phyloP scores from a whole-genome alignment of 2,329 filamentous ascomycete species.

The Alternaria tenuissima region DNA sequence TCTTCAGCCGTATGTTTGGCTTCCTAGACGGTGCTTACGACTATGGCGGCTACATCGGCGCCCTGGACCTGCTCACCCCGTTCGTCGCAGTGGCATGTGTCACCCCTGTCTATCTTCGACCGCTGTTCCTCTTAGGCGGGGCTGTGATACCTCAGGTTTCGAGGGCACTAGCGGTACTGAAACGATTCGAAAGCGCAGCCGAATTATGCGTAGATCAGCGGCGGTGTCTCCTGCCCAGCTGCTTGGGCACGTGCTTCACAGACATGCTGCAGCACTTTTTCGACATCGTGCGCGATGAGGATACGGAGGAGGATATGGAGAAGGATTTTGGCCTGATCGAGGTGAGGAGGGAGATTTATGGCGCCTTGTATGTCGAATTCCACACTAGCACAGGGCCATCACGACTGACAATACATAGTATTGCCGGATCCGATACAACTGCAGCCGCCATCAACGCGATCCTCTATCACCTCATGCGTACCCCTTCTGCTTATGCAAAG shows the following conservation, averaged over 20 bases:
- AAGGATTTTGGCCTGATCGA: constrained; percentile 2
- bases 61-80: neutral
- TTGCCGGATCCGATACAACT: too few species aligned
- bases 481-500: constrained; percentile 61
- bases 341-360: constrained; percentile 10
- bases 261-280: too few species aligned
- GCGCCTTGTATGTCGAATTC: constrained; percentile 52
- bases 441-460: constrained; percentile 62
- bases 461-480: constrained; percentile 71
- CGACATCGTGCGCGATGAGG: too few species aligned
- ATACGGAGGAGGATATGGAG: too few species aligned
- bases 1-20: constrained; percentile 17
- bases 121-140: neutral
- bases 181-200: neutral
- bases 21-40: neutral
- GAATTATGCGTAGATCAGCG: too few species aligned
- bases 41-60: neutral
- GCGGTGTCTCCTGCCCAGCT: too few species aligned
- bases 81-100: neutral
- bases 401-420: too few species aligned
- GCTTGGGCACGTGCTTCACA: too few species aligned
- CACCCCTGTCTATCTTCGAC: neutral
- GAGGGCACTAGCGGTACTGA: neutral
- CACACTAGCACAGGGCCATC: constrained; percentile 51
- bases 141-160: neutral